phyloP scores from a whole-genome alignment of 2,329 filamentous ascomycete species.

The Ophiocordyceps unilateralis region DNA sequence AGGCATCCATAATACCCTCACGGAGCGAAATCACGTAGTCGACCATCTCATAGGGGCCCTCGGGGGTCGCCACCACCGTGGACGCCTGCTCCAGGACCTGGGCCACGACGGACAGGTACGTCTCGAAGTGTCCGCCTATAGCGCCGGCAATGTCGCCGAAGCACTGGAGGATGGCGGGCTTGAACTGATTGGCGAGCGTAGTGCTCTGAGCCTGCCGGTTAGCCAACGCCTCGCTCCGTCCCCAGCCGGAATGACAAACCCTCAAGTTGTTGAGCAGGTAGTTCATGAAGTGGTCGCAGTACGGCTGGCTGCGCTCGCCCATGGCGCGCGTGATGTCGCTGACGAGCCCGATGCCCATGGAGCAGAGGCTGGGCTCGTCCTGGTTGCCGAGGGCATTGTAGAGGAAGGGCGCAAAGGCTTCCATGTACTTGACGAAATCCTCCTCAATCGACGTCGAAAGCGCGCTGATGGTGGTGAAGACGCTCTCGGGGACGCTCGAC shows the following conservation, averaged over 20 bases:
- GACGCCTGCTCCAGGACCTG: constrained; percentile 89
- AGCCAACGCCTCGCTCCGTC: background rate
- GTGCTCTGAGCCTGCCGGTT: constrained; percentile 39
- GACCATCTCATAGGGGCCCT: constrained; percentile 85
- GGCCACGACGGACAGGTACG: constrained; percentile 80
- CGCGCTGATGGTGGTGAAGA: constrained; percentile 85
- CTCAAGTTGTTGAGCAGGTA: constrained; percentile 82
- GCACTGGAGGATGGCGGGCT: constrained; percentile 92
- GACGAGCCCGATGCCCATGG: constrained; percentile 93
- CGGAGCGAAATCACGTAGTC: constrained; percentile 91
- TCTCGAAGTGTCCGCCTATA: constrained; percentile 82
- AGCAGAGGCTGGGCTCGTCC: constrained; percentile 83
- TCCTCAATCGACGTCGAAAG: constrained; percentile 82
- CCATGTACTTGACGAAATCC: constrained; percentile 95
- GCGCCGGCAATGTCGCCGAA: constrained; percentile 96
- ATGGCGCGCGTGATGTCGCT: constrained; percentile 90
- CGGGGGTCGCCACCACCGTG: constrained; percentile 58
- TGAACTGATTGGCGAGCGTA: constrained; percentile 85
- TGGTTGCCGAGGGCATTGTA: constrained; percentile 92
- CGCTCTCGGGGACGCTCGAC: constrained; percentile 84
- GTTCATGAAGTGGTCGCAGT: constrained; percentile 98
- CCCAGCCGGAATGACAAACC: constrained; percentile 27
- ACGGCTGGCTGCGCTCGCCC: constrained; percentile 79
- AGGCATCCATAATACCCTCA: constrained; percentile 97
- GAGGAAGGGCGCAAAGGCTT: constrained; percentile 78